These are phyloP conservation scores for Berkeleyomyces rouxiae DNA, from an alignment of 2,329 filamentous ascomycete species.

Conservation along the genomic window DNA sequence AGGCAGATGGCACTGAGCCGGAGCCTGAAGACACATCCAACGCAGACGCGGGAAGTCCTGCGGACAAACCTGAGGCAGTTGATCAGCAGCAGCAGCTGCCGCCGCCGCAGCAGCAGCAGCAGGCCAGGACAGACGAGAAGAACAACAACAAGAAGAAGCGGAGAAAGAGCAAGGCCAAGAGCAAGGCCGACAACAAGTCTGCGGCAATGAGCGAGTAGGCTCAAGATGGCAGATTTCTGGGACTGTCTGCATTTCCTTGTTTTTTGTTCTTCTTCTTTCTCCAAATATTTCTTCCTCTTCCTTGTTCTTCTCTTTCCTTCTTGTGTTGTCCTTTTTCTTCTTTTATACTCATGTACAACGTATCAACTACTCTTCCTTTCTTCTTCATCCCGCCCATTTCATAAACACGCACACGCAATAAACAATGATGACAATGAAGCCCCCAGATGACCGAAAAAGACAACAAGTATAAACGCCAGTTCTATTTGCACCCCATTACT, in stretches of 20 bases:
- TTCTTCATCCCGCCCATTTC: background rate
- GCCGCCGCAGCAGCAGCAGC: too few relatives aligned
- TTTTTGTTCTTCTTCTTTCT: background rate
- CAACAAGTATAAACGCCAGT: too few relatives aligned
- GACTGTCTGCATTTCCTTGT: background rate
- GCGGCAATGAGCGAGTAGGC: background rate
- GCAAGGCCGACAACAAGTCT: conserved; percentile 17
- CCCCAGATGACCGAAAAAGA: too few relatives aligned
- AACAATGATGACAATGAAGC: too few relatives aligned
- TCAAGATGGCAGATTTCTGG: background rate
- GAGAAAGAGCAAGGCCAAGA: conserved; percentile 3
- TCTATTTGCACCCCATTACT: too few relatives aligned
- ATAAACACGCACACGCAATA: too few relatives aligned
- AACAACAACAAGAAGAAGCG: background rate
- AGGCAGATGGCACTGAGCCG: conserved; percentile 20
- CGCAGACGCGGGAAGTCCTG: background rate
- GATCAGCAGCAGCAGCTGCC: background rate
- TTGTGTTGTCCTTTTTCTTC: background rate
- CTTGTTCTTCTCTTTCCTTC: background rate
- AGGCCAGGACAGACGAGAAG: conserved; percentile 15
- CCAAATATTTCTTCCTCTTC: background rate
- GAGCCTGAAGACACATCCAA: conserved; percentile 16
- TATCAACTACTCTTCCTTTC: background rate
- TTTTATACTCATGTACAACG: background rate
- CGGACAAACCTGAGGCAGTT: background rate